Percentiles rank a stretch among this genome's conserved stretches.
These are phyloP conservation scores for Claviceps sp. DNA, from an alignment of 2,329 filamentous ascomycete genomes.

Conservation along the genomic window DNA sequence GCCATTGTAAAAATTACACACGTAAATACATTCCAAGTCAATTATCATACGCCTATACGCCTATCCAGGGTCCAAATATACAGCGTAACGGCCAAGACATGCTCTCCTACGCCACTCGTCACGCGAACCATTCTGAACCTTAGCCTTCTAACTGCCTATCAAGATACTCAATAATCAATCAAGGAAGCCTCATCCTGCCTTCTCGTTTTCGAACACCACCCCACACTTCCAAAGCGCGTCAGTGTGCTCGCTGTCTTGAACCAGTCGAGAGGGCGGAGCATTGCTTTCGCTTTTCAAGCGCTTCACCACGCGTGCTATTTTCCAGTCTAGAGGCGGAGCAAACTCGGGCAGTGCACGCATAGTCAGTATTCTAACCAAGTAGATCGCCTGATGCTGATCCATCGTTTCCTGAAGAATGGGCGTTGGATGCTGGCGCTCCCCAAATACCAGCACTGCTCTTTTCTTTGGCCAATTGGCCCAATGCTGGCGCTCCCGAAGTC, in stretches of 20 bases:
- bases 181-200: no score
- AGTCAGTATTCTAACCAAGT: conserved; percentile 24
- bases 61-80: conserved; percentile 25
- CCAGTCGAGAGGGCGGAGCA: no score
- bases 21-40: conserved; percentile 18
- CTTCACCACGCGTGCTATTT: background rate
- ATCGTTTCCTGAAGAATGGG: conserved; percentile 18
- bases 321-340: background rate
- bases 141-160: background rate
- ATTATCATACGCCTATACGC: conserved; percentile 24
- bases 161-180: background rate
- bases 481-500: conserved; percentile 53
- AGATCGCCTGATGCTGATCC: conserved; percentile 34
- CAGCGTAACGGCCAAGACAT: conserved; percentile 12
- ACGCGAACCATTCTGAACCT: background rate
- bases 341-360: background rate
- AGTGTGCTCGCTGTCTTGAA: no score
- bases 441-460: conserved; percentile 92
- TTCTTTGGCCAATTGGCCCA: conserved; percentile 94
- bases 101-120: background rate
- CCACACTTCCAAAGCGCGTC: no score
- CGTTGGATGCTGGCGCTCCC: conserved; percentile 50
- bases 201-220: no score
- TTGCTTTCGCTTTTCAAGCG: background rate
- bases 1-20: background rate